A percentile compares a stretch with the other conserved stretches of the same genome.
Evolutionary conservation across 2,329 filamentous ascomycete genomes (phyloP).

Genomic region (Fonsecaea erecta): DNA sequence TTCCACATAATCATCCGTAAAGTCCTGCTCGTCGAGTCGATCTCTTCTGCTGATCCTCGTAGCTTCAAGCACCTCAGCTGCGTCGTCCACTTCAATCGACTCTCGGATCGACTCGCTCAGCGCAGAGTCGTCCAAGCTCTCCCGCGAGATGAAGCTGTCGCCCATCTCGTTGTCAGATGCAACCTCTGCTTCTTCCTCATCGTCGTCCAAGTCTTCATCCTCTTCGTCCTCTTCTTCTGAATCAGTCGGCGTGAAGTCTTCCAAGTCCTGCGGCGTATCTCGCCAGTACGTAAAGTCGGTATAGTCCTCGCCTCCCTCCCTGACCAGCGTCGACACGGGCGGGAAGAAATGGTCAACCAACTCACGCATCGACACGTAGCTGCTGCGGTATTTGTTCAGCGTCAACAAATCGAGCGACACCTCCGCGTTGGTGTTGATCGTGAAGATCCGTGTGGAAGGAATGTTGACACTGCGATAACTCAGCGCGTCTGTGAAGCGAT

Average conservation of each 20-base stretch:
- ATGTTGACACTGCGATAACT: slow-evolving; percentile 97
- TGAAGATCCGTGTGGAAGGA: slow-evolving; percentile 91
- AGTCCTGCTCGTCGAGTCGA: slow-evolving; percentile 38
- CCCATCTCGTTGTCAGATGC: slow-evolving; percentile 52
- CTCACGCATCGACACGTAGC: slow-evolving; percentile 95
- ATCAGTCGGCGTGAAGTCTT: slow-evolving; percentile 87
- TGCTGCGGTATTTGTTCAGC: slow-evolving; percentile 93
- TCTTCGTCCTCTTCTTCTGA: slow-evolving; percentile 58
- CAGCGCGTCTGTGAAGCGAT: slow-evolving; percentile 92
- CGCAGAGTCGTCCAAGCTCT: slow-evolving; percentile 53
- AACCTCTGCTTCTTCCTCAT: slow-evolving; percentile 52
- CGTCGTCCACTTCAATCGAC: slow-evolving; percentile 45
- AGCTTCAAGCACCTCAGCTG: slow-evolving; percentile 23
- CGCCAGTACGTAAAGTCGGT: slow-evolving; percentile 99
- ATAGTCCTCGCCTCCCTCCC: slow-evolving; percentile 88
- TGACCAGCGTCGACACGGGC: slow-evolving; percentile 82
- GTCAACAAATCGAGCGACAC: slow-evolving; percentile 88
- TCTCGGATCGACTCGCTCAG: slow-evolving; percentile 56
- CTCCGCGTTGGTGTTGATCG: slow-evolving; percentile 97
- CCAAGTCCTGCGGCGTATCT: slow-evolving; percentile 78
- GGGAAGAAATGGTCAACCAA: slow-evolving; percentile 98
- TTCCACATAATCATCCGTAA: slow-evolving; percentile 35
- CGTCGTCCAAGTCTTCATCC: slow-evolving; percentile 52
- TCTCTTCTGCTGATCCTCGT: slow-evolving; percentile 19
- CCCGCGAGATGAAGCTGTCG: slow-evolving; percentile 63